phyloP scores from a whole-genome alignment of 169 alveolate species.

The Plasmodium billcollinsi region DNA sequence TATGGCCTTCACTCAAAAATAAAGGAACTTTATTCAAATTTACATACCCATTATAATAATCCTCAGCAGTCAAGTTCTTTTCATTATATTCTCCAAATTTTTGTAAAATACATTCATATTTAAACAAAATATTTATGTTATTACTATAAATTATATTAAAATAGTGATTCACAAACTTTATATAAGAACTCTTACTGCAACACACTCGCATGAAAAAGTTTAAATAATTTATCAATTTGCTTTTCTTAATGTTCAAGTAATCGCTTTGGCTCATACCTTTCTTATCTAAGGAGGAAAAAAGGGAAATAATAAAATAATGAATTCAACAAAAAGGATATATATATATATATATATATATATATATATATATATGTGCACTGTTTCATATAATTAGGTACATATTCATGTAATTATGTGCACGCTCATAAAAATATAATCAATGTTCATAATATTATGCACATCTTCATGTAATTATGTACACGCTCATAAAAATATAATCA shows the following conservation, averaged over 20 bases:
- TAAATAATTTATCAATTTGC: constrained; percentile 49
- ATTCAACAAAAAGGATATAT: neutral
- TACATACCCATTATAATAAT: constrained; percentile 57
- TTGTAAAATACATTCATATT: constrained; percentile 63
- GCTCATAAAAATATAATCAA: neutral
- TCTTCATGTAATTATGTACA: no score
- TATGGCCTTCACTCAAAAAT: constrained; percentile 8
- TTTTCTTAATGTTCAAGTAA: constrained; percentile 67
- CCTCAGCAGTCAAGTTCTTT: constrained; percentile 47
- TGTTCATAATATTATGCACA: neutral
- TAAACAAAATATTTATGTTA: constrained; percentile 37
- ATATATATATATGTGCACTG: neutral
- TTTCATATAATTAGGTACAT: no score
- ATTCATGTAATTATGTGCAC: no score
- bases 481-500: no score
- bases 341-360: neutral
- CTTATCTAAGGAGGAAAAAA: constrained; percentile 17
- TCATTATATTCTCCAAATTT: constrained; percentile 63
- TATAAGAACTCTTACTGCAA: constrained; percentile 64
- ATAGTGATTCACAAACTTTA: constrained; percentile 63
- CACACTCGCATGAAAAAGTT: constrained; percentile 74
- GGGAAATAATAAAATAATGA: neutral
- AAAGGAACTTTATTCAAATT: constrained; percentile 57
- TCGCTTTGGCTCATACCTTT: constrained; percentile 17
- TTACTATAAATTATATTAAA: constrained; percentile 70